phyloP scores from a whole-genome alignment of 768 basidiomycete genomes.

The Amyloporia xantha region DNA sequence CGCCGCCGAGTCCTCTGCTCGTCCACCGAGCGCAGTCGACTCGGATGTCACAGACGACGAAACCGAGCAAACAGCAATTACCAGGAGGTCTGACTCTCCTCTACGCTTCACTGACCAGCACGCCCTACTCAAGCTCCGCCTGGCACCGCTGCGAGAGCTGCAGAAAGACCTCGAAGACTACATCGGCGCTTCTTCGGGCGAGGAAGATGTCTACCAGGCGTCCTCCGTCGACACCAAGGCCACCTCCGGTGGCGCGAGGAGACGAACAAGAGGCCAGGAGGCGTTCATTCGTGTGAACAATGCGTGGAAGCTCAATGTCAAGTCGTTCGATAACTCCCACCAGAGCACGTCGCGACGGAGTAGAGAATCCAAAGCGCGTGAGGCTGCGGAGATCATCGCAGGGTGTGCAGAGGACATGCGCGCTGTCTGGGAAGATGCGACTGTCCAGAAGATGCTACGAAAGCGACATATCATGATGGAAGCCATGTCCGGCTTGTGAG shows the following conservation, averaged over 20 bases:
- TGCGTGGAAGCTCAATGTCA: conserved; percentile 22
- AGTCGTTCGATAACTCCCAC: conserved; percentile 7
- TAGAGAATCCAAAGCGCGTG: conserved; percentile 34
- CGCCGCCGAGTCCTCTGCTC: neutral
- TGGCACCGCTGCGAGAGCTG: conserved; percentile 50
- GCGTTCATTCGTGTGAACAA: conserved; percentile 25
- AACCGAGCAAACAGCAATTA: neutral
- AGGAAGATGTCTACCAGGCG: conserved; percentile 20
- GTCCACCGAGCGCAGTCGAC: conserved; percentile 1
- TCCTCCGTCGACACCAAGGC: conserved; percentile 4
- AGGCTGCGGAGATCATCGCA: conserved; percentile 50
- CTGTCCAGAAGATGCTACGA: conserved; percentile 55
- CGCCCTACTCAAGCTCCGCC: conserved; percentile 47
- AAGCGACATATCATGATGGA: conserved; percentile 48
- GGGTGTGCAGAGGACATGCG: conserved; percentile 62
- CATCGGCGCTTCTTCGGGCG: conserved; percentile 53
- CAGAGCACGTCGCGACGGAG: conserved; percentile 1
- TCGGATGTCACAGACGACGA: conserved; percentile 6
- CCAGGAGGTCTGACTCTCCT: conserved; percentile 2
- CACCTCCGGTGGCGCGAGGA: neutral
- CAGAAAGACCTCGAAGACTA: conserved; percentile 53
- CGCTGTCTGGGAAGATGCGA: conserved; percentile 58
- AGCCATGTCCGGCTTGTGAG: conserved; percentile 70
- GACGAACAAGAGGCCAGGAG: conserved; percentile 15
- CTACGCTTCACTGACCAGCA: conserved; percentile 55